Conservation (phyloP, 2,329 filamentous ascomycete genomes). For the Sporothrix schenckii region DNA sequence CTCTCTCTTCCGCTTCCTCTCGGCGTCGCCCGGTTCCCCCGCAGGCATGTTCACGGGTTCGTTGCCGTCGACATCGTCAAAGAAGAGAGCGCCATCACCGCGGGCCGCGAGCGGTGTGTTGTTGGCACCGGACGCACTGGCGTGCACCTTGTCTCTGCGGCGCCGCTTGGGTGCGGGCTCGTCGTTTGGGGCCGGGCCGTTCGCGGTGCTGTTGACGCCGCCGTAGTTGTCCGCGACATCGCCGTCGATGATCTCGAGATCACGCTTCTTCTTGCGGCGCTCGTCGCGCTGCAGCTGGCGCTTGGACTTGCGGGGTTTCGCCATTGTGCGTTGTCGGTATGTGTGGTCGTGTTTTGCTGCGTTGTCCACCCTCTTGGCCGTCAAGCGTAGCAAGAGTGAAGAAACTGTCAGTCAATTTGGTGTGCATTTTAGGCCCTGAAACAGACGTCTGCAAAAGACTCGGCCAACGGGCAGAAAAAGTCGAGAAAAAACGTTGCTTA, state of each 20-base stretch:
- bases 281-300: slow-evolving; percentile 45
- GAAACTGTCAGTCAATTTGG: slow-evolving; percentile 1
- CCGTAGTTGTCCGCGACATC: slow-evolving; percentile 32
- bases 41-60: neutral
- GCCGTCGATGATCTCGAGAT: slow-evolving; percentile 39
- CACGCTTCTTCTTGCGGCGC: slow-evolving; percentile 45
- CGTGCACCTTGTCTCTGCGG: neutral
- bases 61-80: slow-evolving; percentile 21
- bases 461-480: slow-evolving; percentile 21
- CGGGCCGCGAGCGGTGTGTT: slow-evolving; percentile 25
- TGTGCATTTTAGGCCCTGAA: neutral
- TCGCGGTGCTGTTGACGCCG: neutral
- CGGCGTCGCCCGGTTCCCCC: slow-evolving; percentile 1
- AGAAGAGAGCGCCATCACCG: slow-evolving; percentile 17
- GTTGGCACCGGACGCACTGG: slow-evolving; percentile 30
- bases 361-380: neutral
- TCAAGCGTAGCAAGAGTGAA: neutral
- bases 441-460: neutral
- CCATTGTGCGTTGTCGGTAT: slow-evolving; percentile 35
- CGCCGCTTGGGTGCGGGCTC: slow-evolving; percentile 2
- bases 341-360: neutral
- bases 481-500: slow-evolving; percentile 33
- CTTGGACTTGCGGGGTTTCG: slow-evolving; percentile 45
- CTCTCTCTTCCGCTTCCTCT: slow-evolving; percentile 6
- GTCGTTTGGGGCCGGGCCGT: neutral